Evolutionary conservation across 768 basidiomycete species (phyloP), one percentile per base, ranked within the genome.

Genomic region (Kondoa malvinella): DNA sequence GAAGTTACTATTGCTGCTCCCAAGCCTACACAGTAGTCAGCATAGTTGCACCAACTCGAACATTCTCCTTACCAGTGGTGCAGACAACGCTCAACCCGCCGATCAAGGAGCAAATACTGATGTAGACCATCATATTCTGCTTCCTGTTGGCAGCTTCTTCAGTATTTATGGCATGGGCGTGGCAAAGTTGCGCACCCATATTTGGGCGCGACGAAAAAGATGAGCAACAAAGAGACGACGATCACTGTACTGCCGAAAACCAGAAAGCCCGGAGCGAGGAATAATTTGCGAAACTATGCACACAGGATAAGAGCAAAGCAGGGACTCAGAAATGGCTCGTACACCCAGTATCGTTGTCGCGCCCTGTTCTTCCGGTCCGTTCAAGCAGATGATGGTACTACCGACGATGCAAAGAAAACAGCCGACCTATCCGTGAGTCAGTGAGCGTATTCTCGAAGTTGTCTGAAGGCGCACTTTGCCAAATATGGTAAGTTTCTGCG

Each of bases 1-100:
- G 74, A 75, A 0, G 87, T 85, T 30, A 99, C 86, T 73, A 97
- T 95, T 26, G 91, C 87, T 57, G 89, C 81, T 58, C 95, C 92
- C 40, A 96, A 82, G 34, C 95, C 94, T 33, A 90, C 16, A 50
- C 12, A 8, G 8, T 8, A 50, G 21, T 50, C 40, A 50, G 40
- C 8, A 50, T 8, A 50, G 21, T 50, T 50, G 40, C 12, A 8
- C 21, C 40, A 50, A 50, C 40, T 50, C 40, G 21, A 8, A 8
- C 40, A 8, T 21, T 50, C 40, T 8, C 8, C 40, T 50, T 50
- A 50, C 40, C 40, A 50, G 40, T 50, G 8, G 92, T 94, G 66
- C 94, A 92, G 73, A 87, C 89, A 71, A 94, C 90, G 67, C 87
- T 88, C 61, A 94, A 86, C 0, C 95, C 95, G 21, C 95, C 95